These are phyloP conservation scores for Globisporangium ultimum DNA, from an alignment of 352 stramenopile genomes.

Conservation along the genomic window DNA sequence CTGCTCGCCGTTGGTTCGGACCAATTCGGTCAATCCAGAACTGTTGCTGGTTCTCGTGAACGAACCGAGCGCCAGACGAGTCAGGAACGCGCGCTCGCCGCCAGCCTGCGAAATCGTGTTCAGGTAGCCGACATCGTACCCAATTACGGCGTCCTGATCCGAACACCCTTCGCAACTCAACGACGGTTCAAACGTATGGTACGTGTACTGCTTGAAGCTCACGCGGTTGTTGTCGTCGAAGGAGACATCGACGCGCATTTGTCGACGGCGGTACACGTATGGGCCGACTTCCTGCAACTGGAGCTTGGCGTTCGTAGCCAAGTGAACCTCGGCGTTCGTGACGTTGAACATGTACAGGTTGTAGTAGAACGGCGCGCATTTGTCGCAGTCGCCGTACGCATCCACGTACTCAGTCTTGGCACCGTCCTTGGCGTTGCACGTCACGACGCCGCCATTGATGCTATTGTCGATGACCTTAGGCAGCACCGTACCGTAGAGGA, in stretches of 20 bases:
- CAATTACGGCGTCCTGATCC: constrained; percentile 18
- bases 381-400: constrained; percentile 50
- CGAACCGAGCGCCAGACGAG: constrained; percentile 9
- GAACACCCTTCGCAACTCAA: constrained; percentile 16
- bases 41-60: not conserved
- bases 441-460: constrained; percentile 34
- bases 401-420: constrained; percentile 37
- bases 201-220: constrained; percentile 28
- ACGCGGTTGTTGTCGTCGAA: constrained; percentile 15
- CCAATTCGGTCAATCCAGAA: not conserved
- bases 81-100: constrained; percentile 23
- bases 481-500: constrained; percentile 39
- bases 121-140: constrained; percentile 26
- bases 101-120: constrained; percentile 24
- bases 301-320: constrained; percentile 23
- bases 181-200: constrained; percentile 19
- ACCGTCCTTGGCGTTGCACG: constrained; percentile 25
- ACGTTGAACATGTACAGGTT: constrained; percentile 38
- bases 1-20: constrained; percentile 11
- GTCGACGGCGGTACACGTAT: constrained; percentile 35
- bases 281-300: constrained; percentile 24
- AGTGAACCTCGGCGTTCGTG: constrained; percentile 30
- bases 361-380: constrained; percentile 56
- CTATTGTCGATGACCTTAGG: constrained; percentile 35
- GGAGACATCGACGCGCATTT: constrained; percentile 24